Conservation (phyloP, 2,329 filamentous ascomycete genomes). For the Calonectria ilicicola region DNA sequence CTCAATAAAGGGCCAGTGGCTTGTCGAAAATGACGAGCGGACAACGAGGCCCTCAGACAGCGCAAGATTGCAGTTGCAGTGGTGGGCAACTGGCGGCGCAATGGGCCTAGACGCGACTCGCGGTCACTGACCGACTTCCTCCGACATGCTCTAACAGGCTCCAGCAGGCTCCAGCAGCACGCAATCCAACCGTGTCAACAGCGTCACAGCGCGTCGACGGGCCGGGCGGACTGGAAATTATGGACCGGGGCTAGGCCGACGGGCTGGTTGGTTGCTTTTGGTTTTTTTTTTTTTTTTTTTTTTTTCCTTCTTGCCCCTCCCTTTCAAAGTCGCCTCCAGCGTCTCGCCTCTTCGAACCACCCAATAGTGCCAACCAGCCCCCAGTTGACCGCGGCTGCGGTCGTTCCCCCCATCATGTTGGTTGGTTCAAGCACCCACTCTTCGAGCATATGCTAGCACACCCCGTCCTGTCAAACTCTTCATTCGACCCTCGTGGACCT, state of each 20-base stretch:
- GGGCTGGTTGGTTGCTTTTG: constrained; percentile 40
- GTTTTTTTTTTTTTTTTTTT: constrained; percentile 32
- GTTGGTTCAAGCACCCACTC: constrained; percentile 35
- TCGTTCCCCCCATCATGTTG: constrained; percentile 9
- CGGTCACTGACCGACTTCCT: constrained; percentile 33
- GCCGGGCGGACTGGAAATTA: constrained; percentile 41
- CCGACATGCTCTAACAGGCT: constrained; percentile 13
- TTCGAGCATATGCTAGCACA: constrained; percentile 35
- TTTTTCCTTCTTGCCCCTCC: constrained; percentile 5
- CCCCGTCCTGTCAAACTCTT: constrained; percentile 41
- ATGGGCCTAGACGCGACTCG: constrained; percentile 33
- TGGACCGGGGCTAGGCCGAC: constrained; percentile 38
- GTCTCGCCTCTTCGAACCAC: constrained; percentile 27
- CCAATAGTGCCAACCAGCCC: constrained; percentile 33
- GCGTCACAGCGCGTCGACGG: constrained; percentile 41
- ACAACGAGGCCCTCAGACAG: constrained; percentile 32
- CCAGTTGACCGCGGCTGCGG: constrained; percentile 24
- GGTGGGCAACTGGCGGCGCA: constrained; percentile 31
- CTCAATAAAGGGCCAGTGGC: constrained; percentile 23
- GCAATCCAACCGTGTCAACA: constrained; percentile 39
- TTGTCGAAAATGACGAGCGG: constrained; percentile 35
- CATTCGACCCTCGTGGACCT: constrained; percentile 38
- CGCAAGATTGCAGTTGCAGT: constrained; percentile 17
- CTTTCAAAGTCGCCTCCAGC: constrained; percentile 31
- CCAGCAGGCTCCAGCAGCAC: constrained; percentile 33